These are phyloP conservation scores for Nemania serpens DNA, from an alignment of 2,329 filamentous ascomycete genomes.

Conservation along the genomic window DNA sequence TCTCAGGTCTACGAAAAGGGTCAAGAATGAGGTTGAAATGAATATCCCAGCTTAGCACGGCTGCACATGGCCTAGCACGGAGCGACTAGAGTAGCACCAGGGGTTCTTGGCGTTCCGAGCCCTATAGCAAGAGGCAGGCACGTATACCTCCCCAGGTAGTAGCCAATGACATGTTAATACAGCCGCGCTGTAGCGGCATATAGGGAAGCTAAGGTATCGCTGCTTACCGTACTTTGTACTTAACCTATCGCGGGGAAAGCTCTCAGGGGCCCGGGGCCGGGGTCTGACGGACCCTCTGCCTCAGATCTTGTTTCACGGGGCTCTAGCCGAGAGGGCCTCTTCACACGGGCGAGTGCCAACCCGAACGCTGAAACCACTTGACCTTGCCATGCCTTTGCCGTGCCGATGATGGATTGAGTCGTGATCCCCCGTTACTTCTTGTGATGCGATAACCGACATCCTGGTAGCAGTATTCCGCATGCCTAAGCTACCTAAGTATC, in stretches of 20 bases:
- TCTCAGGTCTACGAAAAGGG: slow-evolving; percentile 26
- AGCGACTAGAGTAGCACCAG: slow-evolving; percentile 20
- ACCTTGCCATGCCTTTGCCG: slow-evolving; percentile 21
- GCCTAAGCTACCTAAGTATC: too few relatives aligned
- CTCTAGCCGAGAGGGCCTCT: slow-evolving; percentile 9
- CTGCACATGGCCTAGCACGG: background rate
- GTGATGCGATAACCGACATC: too few relatives aligned
- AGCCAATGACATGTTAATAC: too few relatives aligned
- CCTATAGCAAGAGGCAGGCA: background rate
- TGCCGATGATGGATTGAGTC: slow-evolving; percentile 32
- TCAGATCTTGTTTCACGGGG: slow-evolving; percentile 41
- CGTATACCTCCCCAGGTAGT: background rate
- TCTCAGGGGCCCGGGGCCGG: slow-evolving; percentile 6
- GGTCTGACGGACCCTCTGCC: slow-evolving; percentile 34
- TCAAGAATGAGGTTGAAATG: slow-evolving; percentile 31
- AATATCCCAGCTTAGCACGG: background rate
- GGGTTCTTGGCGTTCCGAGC: slow-evolving; percentile 22
- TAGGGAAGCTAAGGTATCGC: too few relatives aligned
- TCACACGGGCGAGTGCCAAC: slow-evolving; percentile 35
- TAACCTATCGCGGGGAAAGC: slow-evolving; percentile 7
- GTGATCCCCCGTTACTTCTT: too few relatives aligned
- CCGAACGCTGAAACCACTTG: slow-evolving; percentile 39
- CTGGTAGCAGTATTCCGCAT: too few relatives aligned
- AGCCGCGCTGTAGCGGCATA: too few relatives aligned
- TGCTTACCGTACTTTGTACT: too few relatives aligned